phyloP scores from a whole-genome alignment of 306 rosid species.

The Cotoneaster glaucophyllus region DNA sequence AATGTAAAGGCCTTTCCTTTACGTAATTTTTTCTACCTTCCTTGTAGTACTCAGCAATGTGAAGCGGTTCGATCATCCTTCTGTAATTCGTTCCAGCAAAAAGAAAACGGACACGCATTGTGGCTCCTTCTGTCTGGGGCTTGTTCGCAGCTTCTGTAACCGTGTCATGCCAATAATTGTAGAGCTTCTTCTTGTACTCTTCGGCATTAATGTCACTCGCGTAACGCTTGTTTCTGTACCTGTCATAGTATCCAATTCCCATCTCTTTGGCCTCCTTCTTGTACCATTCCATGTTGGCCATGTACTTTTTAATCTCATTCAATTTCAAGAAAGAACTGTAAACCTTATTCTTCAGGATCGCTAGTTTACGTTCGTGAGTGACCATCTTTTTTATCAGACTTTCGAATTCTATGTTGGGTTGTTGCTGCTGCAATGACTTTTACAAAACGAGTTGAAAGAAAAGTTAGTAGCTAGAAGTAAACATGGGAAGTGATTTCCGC shows the following conservation, averaged over 20 bases:
- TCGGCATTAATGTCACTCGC: constrained; percentile 7
- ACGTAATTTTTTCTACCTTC: constrained; percentile 8
- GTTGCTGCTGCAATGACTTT: constrained; percentile 12
- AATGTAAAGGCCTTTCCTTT: constrained; percentile 32
- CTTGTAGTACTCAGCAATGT: constrained; percentile 43
- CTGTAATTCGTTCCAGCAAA: constrained; percentile 38
- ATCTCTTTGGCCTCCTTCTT: constrained; percentile 20
- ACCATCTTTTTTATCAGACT: constrained; percentile 4
- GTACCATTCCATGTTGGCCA: constrained; percentile 68
- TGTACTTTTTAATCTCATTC: constrained; percentile 24
- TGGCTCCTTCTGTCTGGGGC: constrained; percentile 39
- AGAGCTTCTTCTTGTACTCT: constrained; percentile 20
- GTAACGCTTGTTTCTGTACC: constrained; percentile 13
- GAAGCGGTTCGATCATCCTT: constrained; percentile 64
- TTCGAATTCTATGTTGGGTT: background rate
- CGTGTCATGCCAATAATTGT: constrained; percentile 37
- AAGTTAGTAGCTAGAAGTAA: background rate
- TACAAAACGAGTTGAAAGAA: background rate
- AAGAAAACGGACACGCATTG: constrained; percentile 34
- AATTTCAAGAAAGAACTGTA: constrained; percentile 25
- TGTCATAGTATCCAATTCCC: constrained; percentile 49
- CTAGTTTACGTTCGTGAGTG: background rate
- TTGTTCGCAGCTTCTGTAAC: constrained; percentile 38
- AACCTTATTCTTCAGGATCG: background rate
- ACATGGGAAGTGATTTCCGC: too few relatives aligned